phyloP scores from a whole-genome alignment of 2,329 filamentous ascomycete genomes.

The Dryadomyces sulphureus region DNA sequence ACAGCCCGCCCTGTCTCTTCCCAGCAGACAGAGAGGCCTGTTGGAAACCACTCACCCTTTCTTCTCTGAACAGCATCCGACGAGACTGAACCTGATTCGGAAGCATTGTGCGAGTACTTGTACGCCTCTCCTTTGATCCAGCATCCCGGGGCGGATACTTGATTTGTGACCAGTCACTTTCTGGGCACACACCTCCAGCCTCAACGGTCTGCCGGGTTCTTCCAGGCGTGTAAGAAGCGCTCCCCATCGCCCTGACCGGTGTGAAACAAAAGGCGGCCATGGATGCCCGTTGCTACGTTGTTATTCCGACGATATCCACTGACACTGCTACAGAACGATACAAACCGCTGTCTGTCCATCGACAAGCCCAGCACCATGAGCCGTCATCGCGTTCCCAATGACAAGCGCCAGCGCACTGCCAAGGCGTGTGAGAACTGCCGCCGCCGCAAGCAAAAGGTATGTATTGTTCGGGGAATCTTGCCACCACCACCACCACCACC shows the following conservation, averaged over 20 bases:
- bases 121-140: background rate
- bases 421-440: slow-evolving; percentile 53
- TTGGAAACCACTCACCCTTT: background rate
- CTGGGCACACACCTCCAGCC: background rate
- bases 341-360: background rate
- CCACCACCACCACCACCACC: too few relatives aligned
- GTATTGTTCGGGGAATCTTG: slow-evolving; percentile 14
- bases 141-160: background rate
- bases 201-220: background rate
- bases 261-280: too few relatives aligned
- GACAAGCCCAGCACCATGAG: slow-evolving; percentile 29
- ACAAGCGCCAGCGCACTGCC: slow-evolving; percentile 47
- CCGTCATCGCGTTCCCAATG: slow-evolving; percentile 38
- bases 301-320: too few relatives aligned
- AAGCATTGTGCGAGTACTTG: background rate
- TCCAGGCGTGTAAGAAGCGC: too few relatives aligned
- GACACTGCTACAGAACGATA: too few relatives aligned
- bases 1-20: background rate
- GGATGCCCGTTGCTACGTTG: too few relatives aligned
- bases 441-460: slow-evolving; percentile 52
- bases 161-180: background rate
- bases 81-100: background rate
- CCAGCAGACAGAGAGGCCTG: too few relatives aligned
- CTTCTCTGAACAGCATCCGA: background rate
- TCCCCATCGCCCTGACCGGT: background rate